Base-by-base conservation (phyloP, 257 asterid species). In the Solanum corneliomulleri region DNA sequence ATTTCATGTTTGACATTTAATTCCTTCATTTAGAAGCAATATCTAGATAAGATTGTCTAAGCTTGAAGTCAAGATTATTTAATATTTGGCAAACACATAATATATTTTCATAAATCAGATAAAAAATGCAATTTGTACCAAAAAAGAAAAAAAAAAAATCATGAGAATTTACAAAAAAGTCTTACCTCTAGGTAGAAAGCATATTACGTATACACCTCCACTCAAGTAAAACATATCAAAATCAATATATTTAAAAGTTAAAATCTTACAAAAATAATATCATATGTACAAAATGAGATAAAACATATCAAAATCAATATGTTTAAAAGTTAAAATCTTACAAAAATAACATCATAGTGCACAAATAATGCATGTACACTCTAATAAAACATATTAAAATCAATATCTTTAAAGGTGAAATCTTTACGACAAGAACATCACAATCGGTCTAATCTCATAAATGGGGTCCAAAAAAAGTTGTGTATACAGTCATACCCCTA, bases 11-110 rank as follows among this genome's bases (percentile, higher is more conserved):
- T 85, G 42, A 58, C 84, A 80, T 47, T 77, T 75, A 70, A 62
- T 74, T 31, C 71, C 91, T 91, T 89, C 42, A 39, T 71, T 60
- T 60, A 86, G 87, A 89, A 89, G 91, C 88, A 92, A 87, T 64
- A 83, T 72, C 41, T 87, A 44, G 23, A 75, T 81, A 64, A 52
- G 86, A 58, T 85, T 78, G 52, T 25, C 82, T 72, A 64, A 31
- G 68, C 39, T 56, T n/a, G 71, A 64, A 76, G 37, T 25, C 86
- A 12, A 15, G 47, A 77, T 25, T 45, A 47, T 78, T 47, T 78
- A 27, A 47, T 80, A 80, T 45, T 78, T 80, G 42, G 29, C 68
- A 80, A 47, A 45, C 44, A 80, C 27, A 25, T 39, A 11, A 37
- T 23, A 21, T 78, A 45, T 27, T 39, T 25, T 60, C 62, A 78